Evolutionary conservation across 495 filamentous ascomycete genomes (phyloP), one percentile per base, ranked within the genome.

Genomic region (Talaromyces adpressus): DNA sequence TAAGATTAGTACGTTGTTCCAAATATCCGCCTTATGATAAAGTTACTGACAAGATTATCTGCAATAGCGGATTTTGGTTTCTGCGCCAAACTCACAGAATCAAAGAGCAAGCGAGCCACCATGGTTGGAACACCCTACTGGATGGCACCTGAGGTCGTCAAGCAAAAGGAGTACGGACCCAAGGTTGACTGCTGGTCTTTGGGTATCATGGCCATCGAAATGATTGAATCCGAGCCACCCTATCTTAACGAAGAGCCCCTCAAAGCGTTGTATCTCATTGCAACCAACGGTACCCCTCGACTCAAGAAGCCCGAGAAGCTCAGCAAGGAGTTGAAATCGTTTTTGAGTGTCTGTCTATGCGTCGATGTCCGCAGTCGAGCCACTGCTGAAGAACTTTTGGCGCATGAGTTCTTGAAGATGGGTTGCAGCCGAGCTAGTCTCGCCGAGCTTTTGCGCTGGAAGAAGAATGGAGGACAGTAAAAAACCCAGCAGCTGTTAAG

Each of bases 71-170:
- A 98, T 83, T 98, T 98, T 70, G 94, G 94, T 60, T 98, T 98
- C 85, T 98, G 95, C 72, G 94, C 94, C 73, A 97, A 98, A 77
- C 89, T 98, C 63, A 98, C 93, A 18, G 95, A 98, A 70, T 87
- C 91, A 61, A 96, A 96, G 78, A 92, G 84, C 71, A 98, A 98
- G 80, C 93, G 94, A 70, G 92, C 93, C 27, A 98, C 94, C 56
- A 98, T 98, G 94, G 94, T 98, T 58, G 94, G 94, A 63, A 98
- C 94, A 16, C 94, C 94, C 1, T 98, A 98, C 80, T 98, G 94
- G 94, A 98, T 98, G 94, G 94, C 94, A 2, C 94, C 94, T 34
- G 94, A 98, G 73, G 94, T 98, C 16, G 94, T 98, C 70, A 98
- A 97, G 80, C 94, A 97, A 74, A 97, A 97, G 80, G 93, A 97